Percentiles rank a stretch among this genome's conserved stretches.
These are phyloP conservation scores for Poa pratensis DNA, from an alignment of 176 grass and related monocot genomes.

Conservation along the genomic window DNA sequence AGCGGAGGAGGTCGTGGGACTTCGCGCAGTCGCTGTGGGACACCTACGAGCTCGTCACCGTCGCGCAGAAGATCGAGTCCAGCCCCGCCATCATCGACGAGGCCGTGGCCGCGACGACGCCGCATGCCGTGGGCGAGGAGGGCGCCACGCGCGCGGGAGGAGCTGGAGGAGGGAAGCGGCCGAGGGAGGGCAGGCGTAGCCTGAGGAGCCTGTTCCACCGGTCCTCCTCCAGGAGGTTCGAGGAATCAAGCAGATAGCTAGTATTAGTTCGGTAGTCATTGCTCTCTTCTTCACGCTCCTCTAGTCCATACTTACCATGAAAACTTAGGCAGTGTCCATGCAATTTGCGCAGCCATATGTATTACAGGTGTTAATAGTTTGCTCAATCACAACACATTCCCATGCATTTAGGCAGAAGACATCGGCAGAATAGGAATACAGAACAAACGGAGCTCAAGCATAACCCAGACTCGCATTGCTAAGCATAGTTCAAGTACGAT, in stretches of 20 bases:
- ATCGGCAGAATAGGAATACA: not conserved
- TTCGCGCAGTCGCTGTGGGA: slow-evolving; percentile 80
- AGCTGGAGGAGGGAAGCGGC: slow-evolving; percentile 40
- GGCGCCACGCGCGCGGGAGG: not conserved
- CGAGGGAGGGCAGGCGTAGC: slow-evolving; percentile 58
- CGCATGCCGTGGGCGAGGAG: not conserved
- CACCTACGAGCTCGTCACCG: slow-evolving; percentile 78
- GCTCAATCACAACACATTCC: not conserved
- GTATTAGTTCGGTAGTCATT: not conserved
- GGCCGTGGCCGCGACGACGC: not conserved
- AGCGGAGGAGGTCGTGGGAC: slow-evolving; percentile 43
- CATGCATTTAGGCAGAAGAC: not conserved
- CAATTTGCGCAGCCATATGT: not conserved
- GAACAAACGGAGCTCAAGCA: not conserved
- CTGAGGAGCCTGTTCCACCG: slow-evolving; percentile 59
- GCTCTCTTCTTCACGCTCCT: not conserved
- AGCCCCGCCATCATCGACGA: slow-evolving; percentile 51
- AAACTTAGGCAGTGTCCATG: not conserved
- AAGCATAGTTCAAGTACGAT: not conserved
- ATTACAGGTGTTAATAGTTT: not conserved
- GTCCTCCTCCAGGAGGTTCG: slow-evolving; percentile 45
- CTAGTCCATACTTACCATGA: not conserved
- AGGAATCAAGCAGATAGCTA: slow-evolving; percentile 23
- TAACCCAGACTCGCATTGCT: not conserved
- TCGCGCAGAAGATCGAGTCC: slow-evolving; percentile 71